Evolutionary conservation across 73 alveolate genomes (phyloP), one percentile per base, ranked within the genome.

Genomic region (Symbiodinium natans): DNA sequence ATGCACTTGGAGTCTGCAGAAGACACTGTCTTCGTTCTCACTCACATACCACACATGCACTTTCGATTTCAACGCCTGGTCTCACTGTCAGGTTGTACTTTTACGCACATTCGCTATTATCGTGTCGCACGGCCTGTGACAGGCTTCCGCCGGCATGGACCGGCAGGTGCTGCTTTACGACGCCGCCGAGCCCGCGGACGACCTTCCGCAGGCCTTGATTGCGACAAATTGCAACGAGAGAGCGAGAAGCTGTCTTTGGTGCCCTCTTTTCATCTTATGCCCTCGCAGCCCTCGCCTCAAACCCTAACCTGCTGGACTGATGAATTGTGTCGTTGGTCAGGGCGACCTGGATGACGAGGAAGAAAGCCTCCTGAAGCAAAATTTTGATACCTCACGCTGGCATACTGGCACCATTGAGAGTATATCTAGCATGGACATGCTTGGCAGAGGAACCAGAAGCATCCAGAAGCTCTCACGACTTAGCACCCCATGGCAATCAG

Each of bases 121-220:
- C 2, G 40, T 25, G 41, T 39, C 19, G 41, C 83, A 71, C 75
- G 1, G 27, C 17, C 5, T 29, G 2, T 21, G 27, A 13, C 29
- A 86, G 94, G 94, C 63, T 4, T 86, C 94, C 17, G 94, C 83
- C 34, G 94, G 94, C 63, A 86, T 86, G 94, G 94, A 86, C 83
- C 94, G 83, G 23, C 48, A 33, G 40, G 83, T 86, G 59, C 68
- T 86, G 63, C 41, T 86, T 33, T 86, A 86, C 63, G 31, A 40
- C n/a, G 94, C 94, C 42, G 52, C 40, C 83, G 94, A 48, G 41
- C 82, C 38, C 63, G 31, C n/a, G 17, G 83, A 86, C 39, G 94
- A 86, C 68, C 63, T 86, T 52, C 94, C 94, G 36, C 63, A 34
- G 71, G 71, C 31, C 23, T 29, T 23, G 71, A 52, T 21, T 27